Conservation (phyloP, 2,329 filamentous ascomycete species). For the Exutisphaerella laricina region DNA sequence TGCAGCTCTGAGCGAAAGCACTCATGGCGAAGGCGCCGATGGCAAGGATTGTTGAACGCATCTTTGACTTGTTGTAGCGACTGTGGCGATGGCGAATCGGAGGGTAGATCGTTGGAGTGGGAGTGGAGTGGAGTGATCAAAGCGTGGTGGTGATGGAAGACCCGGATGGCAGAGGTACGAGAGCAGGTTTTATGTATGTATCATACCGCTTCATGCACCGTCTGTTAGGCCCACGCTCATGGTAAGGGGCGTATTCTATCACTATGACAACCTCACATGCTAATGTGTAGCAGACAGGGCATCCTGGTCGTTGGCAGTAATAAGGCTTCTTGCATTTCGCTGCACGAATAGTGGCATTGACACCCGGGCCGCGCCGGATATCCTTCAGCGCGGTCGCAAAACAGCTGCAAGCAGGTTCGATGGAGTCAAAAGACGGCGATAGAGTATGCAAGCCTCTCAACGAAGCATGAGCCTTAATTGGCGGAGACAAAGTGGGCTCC, state of each 20-base stretch:
- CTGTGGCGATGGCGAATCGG: neutral
- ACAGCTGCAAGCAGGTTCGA: neutral
- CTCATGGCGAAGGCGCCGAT: conserved; percentile 5
- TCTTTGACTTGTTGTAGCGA: conserved; percentile 5
- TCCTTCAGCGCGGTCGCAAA: neutral
- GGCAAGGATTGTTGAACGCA: conserved; percentile 6
- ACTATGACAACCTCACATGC: neutral
- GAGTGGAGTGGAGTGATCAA: neutral
- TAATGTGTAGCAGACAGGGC: neutral
- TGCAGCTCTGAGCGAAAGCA: conserved; percentile 19
- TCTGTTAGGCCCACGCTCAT: neutral
- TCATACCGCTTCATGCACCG: neutral
- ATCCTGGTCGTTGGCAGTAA: neutral
- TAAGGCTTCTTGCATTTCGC: neutral
- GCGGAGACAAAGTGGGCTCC: neutral
- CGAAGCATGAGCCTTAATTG: neutral
- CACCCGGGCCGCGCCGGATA: neutral
- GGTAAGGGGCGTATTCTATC: neutral
- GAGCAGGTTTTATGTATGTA: conserved; percentile 3
- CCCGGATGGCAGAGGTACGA: neutral
- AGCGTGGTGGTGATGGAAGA: neutral
- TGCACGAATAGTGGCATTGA: neutral
- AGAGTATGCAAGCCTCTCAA: neutral
- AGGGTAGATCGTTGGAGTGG: neutral
- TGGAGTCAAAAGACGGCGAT: neutral